These are phyloP conservation scores for Coemansia sp. DNA, from an alignment of 192 early-diverging fungal species.

Conservation along the genomic window DNA sequence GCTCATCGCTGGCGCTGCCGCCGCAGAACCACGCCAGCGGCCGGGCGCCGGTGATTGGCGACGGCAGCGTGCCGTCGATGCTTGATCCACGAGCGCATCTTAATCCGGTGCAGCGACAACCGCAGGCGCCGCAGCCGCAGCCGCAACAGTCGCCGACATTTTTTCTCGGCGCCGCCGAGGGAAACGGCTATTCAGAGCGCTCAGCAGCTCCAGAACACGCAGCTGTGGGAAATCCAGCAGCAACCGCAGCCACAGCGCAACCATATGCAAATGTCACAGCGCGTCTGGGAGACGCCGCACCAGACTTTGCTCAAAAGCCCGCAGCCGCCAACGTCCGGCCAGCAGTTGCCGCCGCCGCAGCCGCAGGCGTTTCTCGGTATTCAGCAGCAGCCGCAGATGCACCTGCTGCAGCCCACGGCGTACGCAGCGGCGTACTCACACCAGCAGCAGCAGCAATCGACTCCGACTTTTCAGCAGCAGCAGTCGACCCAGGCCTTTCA, in stretches of 20 bases:
- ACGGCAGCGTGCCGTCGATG: constrained; percentile 20
- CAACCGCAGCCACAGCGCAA: constrained; percentile 28
- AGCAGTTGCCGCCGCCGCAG: constrained; percentile 19
- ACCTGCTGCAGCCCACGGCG: constrained; percentile 11
- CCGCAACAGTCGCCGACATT: constrained; percentile 50
- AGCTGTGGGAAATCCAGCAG: constrained; percentile 33
- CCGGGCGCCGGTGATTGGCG: constrained; percentile 16
- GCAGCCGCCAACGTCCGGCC: constrained; percentile 13
- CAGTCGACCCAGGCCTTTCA: constrained; percentile 15
- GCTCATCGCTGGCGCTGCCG: constrained; percentile 26
- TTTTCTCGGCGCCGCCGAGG: constrained; percentile 56
- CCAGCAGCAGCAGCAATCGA: constrained; percentile 22
- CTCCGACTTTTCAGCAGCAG: constrained; percentile 15
- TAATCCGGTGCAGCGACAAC: constrained; percentile 26
- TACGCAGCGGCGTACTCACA: constrained; percentile 41
- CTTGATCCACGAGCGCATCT: constrained; percentile 31
- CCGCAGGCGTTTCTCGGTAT: constrained; percentile 35
- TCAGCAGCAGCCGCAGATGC: constrained; percentile 14
- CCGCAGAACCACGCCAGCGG: constrained; percentile 23
- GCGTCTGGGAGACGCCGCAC: constrained; percentile 30
- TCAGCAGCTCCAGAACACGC: constrained; percentile 28
- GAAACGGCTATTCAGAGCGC: constrained; percentile 54
- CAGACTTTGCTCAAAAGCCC: constrained; percentile 38
- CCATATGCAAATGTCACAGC: constrained; percentile 28
- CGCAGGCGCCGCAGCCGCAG: constrained; percentile 29